A percentile compares a stretch with the other conserved stretches of the same genome.
phyloP scores from a whole-genome alignment of 73 alveolate genomes.

The Uronychia setigera region DNA sequence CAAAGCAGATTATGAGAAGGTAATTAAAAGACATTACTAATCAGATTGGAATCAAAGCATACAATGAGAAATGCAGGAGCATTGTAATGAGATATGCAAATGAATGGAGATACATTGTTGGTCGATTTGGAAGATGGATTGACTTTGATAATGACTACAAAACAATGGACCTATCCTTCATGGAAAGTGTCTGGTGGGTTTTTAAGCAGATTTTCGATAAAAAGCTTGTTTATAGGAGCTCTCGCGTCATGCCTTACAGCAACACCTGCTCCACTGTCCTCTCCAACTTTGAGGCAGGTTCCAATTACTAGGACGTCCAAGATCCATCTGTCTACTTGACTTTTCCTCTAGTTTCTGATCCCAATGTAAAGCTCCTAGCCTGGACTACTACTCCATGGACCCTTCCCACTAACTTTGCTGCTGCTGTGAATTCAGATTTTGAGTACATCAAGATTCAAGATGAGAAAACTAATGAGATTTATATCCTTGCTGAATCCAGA shows the following conservation, averaged over 20 bases:
- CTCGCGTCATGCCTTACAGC: conserved; percentile 99
- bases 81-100: conserved; percentile 93
- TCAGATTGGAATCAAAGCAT: conserved; percentile 95
- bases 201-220: conserved; percentile 98
- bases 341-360: conserved; percentile 92
- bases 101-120: conserved; percentile 95
- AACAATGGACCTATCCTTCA: conserved; percentile 97
- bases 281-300: conserved; percentile 98
- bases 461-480: conserved; percentile 62
- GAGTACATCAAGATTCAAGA: conserved; percentile 87
- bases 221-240: conserved; percentile 97
- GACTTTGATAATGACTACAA: conserved; percentile 99
- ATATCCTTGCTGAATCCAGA: conserved; percentile 91
- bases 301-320: conserved; percentile 86
- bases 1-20: conserved; percentile 83
- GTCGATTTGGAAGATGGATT: conserved; percentile 98
- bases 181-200: conserved; percentile 99
- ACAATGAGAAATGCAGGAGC: conserved; percentile 97
- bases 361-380: conserved; percentile 90
- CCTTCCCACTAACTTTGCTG: conserved; percentile 96
- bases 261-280: conserved; percentile 97
- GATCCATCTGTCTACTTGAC: conserved; percentile 98
- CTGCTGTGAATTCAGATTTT: conserved; percentile 95
- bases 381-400: conserved; percentile 99
- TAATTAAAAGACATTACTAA: not conserved